Percentiles rank a stretch among this genome's conserved stretches.
Conservation (phyloP, 371 early-diverging fungal genomes). For the Gilbertella persicaria region DNA sequence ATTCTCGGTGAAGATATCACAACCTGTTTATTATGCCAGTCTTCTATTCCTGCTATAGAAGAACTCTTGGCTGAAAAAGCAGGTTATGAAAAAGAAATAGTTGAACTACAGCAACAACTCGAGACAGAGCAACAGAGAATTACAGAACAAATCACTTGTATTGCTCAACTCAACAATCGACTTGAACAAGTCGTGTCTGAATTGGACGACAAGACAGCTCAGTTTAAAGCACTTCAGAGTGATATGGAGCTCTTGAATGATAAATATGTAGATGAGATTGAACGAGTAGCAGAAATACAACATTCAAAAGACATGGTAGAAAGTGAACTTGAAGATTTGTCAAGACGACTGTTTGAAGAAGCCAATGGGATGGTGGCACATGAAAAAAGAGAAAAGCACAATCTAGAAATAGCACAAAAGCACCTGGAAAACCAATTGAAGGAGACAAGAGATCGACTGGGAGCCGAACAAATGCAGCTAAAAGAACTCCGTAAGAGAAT, state of each 20-base stretch:
- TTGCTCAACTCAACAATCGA: constrained; percentile 39
- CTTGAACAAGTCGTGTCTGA: constrained; percentile 48
- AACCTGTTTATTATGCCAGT: constrained; percentile 57
- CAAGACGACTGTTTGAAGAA: constrained; percentile 87
- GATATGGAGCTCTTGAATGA: constrained; percentile 65
- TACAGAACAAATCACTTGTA: constrained; percentile 42
- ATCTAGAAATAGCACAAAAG: constrained; percentile 58
- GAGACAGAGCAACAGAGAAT: constrained; percentile 49
- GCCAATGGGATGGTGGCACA: constrained; percentile 92
- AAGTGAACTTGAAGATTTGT: constrained; percentile 90
- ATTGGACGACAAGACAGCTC: constrained; percentile 48
- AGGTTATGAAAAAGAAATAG: constrained; percentile 48
- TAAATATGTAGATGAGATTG: constrained; percentile 83
- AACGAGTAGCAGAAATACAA: constrained; percentile 88
- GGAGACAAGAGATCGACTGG: constrained; percentile 69
- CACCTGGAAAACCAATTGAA: constrained; percentile 64
- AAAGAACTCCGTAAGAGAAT: constrained; percentile 72
- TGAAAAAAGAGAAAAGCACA: constrained; percentile 72
- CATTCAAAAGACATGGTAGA: constrained; percentile 87
- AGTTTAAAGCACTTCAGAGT: constrained; percentile 49
- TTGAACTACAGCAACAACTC: constrained; percentile 40
- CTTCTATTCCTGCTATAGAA: constrained; percentile 53
- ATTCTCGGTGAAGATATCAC: constrained; percentile 33
- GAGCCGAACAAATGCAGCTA: constrained; percentile 77
- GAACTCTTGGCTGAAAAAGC: constrained; percentile 50